A percentile compares a stretch with the other conserved stretches of the same genome.
Conservation (phyloP, 192 early-diverging fungal species). For the Mortierella alpina region DNA sequence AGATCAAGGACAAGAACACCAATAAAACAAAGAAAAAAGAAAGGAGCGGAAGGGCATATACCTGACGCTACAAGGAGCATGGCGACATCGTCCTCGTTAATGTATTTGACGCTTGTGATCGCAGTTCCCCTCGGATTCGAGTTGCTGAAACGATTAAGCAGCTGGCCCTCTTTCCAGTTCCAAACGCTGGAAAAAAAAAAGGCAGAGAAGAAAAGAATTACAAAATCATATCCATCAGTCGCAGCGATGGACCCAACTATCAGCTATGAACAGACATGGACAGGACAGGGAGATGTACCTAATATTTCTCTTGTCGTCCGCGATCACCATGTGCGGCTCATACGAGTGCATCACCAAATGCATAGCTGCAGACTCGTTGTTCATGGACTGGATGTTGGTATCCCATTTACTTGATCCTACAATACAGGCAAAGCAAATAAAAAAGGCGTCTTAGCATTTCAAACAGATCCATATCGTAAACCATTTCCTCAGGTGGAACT, state of each 20-base stretch:
- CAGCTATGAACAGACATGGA: not conserved
- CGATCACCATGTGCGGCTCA: constrained; percentile 85
- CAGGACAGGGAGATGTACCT: constrained; percentile 55
- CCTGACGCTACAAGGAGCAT: constrained; percentile 88
- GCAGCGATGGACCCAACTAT: not conserved
- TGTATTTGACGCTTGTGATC: constrained; percentile 82
- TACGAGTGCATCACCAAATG: constrained; percentile 82
- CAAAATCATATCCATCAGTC: not conserved
- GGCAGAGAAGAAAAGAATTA: constrained; percentile 6
- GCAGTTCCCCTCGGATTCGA: constrained; percentile 73
- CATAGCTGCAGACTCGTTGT: constrained; percentile 64
- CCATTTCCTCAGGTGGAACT: not conserved
- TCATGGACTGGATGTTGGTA: constrained; percentile 59
- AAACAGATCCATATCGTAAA: not conserved
- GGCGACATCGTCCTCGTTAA: constrained; percentile 92
- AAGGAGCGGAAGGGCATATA: constrained; percentile 22
- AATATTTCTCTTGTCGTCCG: constrained; percentile 76
- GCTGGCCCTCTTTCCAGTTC: constrained; percentile 74
- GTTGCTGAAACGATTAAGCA: constrained; percentile 75
- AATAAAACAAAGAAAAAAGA: too few relatives aligned
- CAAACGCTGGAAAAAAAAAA: constrained; percentile 65
- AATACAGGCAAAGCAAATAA: not conserved
- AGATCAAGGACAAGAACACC: not conserved
- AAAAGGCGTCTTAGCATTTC: constrained; percentile 1
- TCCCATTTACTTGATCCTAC: constrained; percentile 69